These are phyloP conservation scores for Papilionanthe hybrid DNA, from an alignment of 116 monocot genomes.

Conservation along the genomic window DNA sequence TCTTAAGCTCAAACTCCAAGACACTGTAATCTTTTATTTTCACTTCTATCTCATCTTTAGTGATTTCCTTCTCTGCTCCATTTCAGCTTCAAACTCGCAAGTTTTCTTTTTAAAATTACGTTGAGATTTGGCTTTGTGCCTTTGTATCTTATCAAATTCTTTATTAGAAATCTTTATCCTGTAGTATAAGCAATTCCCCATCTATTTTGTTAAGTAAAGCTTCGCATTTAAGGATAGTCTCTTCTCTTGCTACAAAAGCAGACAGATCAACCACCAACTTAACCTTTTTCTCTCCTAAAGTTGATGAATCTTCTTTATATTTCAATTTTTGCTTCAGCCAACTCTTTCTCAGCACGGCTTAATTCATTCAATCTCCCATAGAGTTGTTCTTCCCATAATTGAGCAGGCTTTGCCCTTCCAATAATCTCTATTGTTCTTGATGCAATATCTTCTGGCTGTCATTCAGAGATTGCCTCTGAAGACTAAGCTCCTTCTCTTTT, in stretches of 20 bases:
- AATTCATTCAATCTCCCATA: slow-evolving; percentile 46
- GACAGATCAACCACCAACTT: slow-evolving; percentile 44
- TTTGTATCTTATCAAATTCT: slow-evolving; percentile 73
- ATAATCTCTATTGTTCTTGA: slow-evolving; percentile 58
- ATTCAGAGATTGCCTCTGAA: slow-evolving; percentile 54
- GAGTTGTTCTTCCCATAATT: slow-evolving; percentile 64
- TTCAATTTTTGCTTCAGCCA: slow-evolving; percentile 41
- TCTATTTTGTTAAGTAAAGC: slow-evolving; percentile 57
- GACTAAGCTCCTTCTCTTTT: slow-evolving; percentile 66
- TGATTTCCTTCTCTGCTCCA: slow-evolving; percentile 31
- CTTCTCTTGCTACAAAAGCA: slow-evolving; percentile 52
- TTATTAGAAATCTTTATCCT: slow-evolving; percentile 65
- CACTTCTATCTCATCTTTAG: slow-evolving; percentile 53
- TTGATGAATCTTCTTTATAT: slow-evolving; percentile 40
- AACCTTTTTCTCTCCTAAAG: slow-evolving; percentile 37
- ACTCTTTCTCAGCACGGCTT: slow-evolving; percentile 41
- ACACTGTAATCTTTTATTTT: slow-evolving; percentile 22
- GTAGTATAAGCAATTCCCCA: slow-evolving; percentile 60
- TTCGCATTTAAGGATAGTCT: slow-evolving; percentile 65
- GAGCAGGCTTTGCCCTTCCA: slow-evolving; percentile 45
- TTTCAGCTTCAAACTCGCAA: slow-evolving; percentile 58
- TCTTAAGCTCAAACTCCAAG: slow-evolving; percentile 31
- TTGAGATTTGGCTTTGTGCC: slow-evolving; percentile 45
- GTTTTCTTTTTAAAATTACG: slow-evolving; percentile 35
- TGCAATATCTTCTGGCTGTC: slow-evolving; percentile 69